Base-by-base conservation (phyloP, 2,329 filamentous ascomycete species). In the Fusarium sp. region DNA sequence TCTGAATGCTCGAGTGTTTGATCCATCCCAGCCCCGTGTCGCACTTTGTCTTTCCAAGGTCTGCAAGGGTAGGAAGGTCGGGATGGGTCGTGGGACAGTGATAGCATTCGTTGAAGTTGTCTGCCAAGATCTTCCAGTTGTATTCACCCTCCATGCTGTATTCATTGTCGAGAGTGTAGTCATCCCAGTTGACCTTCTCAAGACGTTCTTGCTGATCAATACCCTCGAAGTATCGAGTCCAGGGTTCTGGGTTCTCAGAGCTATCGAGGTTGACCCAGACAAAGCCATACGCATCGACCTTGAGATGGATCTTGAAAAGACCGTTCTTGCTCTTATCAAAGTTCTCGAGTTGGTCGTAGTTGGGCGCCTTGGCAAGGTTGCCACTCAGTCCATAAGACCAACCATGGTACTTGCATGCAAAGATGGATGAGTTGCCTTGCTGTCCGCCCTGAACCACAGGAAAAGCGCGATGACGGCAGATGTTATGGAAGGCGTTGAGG, bases 391-490 rank as follows among this genome's bases (percentile, higher is more conserved):
- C 87, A 69, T 91, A 91, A 6, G 87, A 89, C 89, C 89, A 91
- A 39, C 75, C 89, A 75, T 91, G 89, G 75, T 91, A 91, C 66
- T 87, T 87, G 83, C 89, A 91, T 0, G 86, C 83, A 42, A 91
- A 84, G 22, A 91, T 85, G 47, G 81, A 84, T 20, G 85, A 84
- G 30, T 83, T 85, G 5, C 89, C 89, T 9, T 64, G 64, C 6
- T 83, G 80, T 8, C 86, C 83, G 45, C 85, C 70, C 15, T 73
- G 38, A 8, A 73, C 89, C 85, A 91, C 85, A 0, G 88, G 87
- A 72, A 87, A 91, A 14, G 89, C 89, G 7, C 89, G 83, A 75
- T 91, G 89, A 4, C 89, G 82, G 79, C 89, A 91, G n/a, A 91
- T 83, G 74, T 91, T 91, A 80, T 91, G 89, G 75, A 91, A 90